Percentiles rank a stretch among this genome's conserved stretches.
These are phyloP conservation scores for Byssochlamys sp. DNA, from an alignment of 2,329 filamentous ascomycete genomes.

Conservation along the genomic window DNA sequence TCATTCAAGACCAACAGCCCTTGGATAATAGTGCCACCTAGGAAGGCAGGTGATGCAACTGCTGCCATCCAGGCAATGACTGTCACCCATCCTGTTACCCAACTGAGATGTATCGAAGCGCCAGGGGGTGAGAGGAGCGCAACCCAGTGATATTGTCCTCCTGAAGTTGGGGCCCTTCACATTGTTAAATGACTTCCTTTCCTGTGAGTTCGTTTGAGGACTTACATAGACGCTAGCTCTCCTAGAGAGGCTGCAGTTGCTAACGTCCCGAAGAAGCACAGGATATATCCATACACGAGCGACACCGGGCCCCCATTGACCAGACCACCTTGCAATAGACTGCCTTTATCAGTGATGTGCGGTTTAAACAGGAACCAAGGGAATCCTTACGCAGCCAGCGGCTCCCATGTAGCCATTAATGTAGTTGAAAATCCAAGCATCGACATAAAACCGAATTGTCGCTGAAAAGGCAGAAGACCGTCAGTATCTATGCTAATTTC, in stretches of 20 bases:
- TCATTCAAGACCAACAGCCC: constrained; percentile 38
- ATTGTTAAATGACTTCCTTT: not conserved
- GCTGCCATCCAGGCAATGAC: constrained; percentile 39
- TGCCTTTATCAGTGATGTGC: constrained; percentile 8
- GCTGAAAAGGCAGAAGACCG: constrained; percentile 15
- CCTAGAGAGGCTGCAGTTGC: constrained; percentile 22
- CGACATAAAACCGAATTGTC: constrained; percentile 37
- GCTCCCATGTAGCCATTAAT: constrained; percentile 36
- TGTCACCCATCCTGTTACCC: constrained; percentile 33
- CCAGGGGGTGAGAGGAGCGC: constrained; percentile 35
- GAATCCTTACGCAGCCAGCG: constrained; percentile 13
- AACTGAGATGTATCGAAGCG: constrained; percentile 37
- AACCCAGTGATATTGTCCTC: constrained; percentile 35
- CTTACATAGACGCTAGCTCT: constrained; percentile 37
- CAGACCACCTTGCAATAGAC: constrained; percentile 21
- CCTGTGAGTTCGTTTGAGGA: not conserved
- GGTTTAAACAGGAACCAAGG: constrained; percentile 1
- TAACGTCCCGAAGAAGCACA: constrained; percentile 25
- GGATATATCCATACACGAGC: constrained; percentile 30
- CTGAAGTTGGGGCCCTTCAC: constrained; percentile 31
- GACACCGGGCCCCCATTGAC: constrained; percentile 30
- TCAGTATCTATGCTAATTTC: not conserved
- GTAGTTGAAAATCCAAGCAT: constrained; percentile 38
- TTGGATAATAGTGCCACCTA: constrained; percentile 38
- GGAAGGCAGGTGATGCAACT: constrained; percentile 35